Percentiles rank a stretch among this genome's conserved stretches.
Conservation (phyloP, 116 monocot genomes). For the Dioscorea cayenensis region DNA sequence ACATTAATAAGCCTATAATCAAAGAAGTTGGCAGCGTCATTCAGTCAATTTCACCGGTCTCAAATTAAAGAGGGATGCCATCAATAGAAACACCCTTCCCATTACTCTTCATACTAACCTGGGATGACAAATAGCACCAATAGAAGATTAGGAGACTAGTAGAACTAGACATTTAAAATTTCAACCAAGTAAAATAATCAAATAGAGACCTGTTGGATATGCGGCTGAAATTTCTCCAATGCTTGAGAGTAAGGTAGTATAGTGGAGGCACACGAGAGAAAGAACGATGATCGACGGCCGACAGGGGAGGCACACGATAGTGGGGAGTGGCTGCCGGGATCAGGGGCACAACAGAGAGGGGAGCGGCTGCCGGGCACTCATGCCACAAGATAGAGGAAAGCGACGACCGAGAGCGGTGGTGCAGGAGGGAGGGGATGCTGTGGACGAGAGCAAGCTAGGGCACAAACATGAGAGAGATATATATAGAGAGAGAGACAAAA, state of each 20-base stretch:
- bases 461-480: no score
- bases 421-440: no score
- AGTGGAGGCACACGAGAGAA: no score
- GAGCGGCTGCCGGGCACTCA: no score
- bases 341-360: no score
- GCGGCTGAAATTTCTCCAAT: conserved; percentile 92
- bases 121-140: conserved; percentile 11
- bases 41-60: conserved; percentile 84
- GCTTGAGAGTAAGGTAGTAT: conserved; percentile 92
- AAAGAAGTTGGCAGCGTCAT: not conserved
- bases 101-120: conserved; percentile 99
- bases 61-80: conserved; percentile 78
- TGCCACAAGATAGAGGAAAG: no score
- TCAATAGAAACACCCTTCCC: conserved; percentile 98
- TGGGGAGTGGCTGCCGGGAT: no score
- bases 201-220: conserved; percentile 84
- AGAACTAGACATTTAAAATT: not conserved
- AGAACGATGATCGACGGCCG: no score
- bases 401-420: no score
- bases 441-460: no score
- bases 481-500: no score
- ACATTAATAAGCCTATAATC: not conserved
- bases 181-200: not conserved
- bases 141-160: not conserved
- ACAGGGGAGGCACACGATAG: no score